Conservation (phyloP, 768 basidiomycete genomes). For the Mycena sanguinolenta region DNA sequence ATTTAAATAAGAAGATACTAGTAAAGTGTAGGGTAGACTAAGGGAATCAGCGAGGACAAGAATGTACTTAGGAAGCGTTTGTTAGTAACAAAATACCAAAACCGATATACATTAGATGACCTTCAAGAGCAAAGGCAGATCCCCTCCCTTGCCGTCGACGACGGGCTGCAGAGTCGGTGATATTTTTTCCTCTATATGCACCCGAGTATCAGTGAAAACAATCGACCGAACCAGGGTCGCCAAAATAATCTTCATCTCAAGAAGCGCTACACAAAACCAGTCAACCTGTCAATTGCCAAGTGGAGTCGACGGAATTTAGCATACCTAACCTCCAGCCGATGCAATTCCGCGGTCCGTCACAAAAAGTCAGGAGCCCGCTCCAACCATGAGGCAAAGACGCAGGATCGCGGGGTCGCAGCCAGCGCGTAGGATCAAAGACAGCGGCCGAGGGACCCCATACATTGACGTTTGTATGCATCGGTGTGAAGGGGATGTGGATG, state of each 20-base stretch:
- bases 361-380: slow-evolving; percentile 54
- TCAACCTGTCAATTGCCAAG: background rate
- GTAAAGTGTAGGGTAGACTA: too few species aligned
- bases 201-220: slow-evolving; percentile 52
- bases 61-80: background rate
- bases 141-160: slow-evolving; percentile 45
- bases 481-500: slow-evolving; percentile 50
- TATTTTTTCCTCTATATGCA: slow-evolving; percentile 45
- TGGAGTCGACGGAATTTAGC: slow-evolving; percentile 11
- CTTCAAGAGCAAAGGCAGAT: slow-evolving; percentile 25
- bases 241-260: slow-evolving; percentile 57
- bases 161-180: slow-evolving; percentile 53
- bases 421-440: slow-evolving; percentile 55
- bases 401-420: slow-evolving; percentile 49
- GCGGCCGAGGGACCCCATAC: slow-evolving; percentile 54
- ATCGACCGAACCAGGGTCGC: slow-evolving; percentile 52
- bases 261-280: slow-evolving; percentile 43
- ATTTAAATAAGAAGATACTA: too few species aligned
- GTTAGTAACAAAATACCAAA: background rate
- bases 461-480: slow-evolving; percentile 47
- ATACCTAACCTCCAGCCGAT: slow-evolving; percentile 54
- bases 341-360: slow-evolving; percentile 58
- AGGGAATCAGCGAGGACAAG: too few species aligned
- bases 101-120: slow-evolving; percentile 18
- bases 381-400: slow-evolving; percentile 51